Evolutionary conservation across 176 grass and related monocot species (phyloP).

Genomic region (Avena eriantha): DNA sequence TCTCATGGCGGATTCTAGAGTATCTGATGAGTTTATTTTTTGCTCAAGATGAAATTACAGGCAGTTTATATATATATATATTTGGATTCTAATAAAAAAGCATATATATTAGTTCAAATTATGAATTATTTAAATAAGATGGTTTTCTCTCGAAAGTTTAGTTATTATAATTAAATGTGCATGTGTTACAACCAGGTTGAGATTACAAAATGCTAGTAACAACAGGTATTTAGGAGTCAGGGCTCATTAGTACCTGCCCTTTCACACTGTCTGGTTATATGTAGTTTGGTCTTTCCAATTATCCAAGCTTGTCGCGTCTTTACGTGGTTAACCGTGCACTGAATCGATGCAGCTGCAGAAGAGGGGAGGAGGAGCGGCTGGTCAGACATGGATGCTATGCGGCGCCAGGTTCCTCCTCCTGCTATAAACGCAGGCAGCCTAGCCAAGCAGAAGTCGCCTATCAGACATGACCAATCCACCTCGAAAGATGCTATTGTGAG

Average conservation of each 20-base stretch:
- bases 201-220: not conserved
- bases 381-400: conserved; percentile 65
- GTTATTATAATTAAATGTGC: not conserved
- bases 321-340: conserved; percentile 6
- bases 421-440: conserved; percentile 56
- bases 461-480: conserved; percentile 42
- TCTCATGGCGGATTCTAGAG: not conserved
- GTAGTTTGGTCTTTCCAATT: not conserved
- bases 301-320: not conserved
- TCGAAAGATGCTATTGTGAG: conserved; percentile 68
- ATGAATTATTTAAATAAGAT: not conserved
- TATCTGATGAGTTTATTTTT: not conserved
- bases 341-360: conserved; percentile 60
- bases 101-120: not conserved
- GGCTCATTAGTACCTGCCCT: not conserved
- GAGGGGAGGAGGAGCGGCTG: conserved; percentile 78
- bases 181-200: not conserved
- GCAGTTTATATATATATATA: not conserved
- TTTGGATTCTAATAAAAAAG: not conserved
- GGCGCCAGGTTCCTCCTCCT: conserved; percentile 59
- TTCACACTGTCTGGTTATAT: not conserved
- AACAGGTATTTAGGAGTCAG: not conserved
- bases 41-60: not conserved
- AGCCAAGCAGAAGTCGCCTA: conserved; percentile 61
- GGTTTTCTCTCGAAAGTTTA: not conserved